A percentile compares a stretch with the other conserved stretches of the same genome.
These are phyloP conservation scores for Phytophthora pinifolia DNA, from an alignment of 352 stramenopile genomes.

Conservation along the genomic window DNA sequence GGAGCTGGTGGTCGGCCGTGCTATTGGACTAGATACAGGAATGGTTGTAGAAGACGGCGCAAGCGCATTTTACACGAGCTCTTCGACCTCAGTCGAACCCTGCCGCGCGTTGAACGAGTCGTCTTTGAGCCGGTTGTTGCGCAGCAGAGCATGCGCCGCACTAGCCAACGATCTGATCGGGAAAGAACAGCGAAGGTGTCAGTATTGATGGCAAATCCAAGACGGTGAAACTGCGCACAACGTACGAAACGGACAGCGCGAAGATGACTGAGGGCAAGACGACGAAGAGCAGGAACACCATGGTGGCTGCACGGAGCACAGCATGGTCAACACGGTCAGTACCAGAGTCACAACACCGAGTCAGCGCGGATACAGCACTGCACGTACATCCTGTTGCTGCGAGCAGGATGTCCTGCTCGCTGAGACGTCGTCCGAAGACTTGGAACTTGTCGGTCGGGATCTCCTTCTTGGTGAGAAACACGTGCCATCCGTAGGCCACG, in stretches of 20 bases:
- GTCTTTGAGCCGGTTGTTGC: conserved; percentile 72
- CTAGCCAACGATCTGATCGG: conserved; percentile 41
- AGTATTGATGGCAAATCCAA: background rate
- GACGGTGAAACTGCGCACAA: background rate
- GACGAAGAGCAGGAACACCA: conserved; percentile 76
- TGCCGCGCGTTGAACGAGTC: conserved; percentile 38
- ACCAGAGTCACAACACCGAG: background rate
- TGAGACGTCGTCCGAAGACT: conserved; percentile 52
- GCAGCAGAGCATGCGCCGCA: conserved; percentile 52
- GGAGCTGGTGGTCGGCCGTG: conserved; percentile 4
- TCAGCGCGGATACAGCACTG: background rate
- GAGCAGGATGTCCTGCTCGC: conserved; percentile 65
- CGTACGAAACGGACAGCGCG: conserved; percentile 63
- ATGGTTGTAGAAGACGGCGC: background rate
- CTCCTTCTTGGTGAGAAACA: conserved; percentile 65
- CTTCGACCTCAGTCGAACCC: conserved; percentile 29
- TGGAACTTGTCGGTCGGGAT: conserved; percentile 50
- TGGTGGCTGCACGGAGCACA: conserved; percentile 39
- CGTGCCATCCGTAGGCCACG: conserved; percentile 61
- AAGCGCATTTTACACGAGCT: conserved; percentile 38
- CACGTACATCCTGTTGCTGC: conserved; percentile 59
- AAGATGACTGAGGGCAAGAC: conserved; percentile 72
- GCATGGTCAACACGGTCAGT: conserved; percentile 10
- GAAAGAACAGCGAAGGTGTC: background rate
- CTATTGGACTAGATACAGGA: conserved; percentile 17